Evolutionary conservation across 495 filamentous ascomycete genomes (phyloP).

Genomic region (Pseudevernia furfuracea): DNA sequence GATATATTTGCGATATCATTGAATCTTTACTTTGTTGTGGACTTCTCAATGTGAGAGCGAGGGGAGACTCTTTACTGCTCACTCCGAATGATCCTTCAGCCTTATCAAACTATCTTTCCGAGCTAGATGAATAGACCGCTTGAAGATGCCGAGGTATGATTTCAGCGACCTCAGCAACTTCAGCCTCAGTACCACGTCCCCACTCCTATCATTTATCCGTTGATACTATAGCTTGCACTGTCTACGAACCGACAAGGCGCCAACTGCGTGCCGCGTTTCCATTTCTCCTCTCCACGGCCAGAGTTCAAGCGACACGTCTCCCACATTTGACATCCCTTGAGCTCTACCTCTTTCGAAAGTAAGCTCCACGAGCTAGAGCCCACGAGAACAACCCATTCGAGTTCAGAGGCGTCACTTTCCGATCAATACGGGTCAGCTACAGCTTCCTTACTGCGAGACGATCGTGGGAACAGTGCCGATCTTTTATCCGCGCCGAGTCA

Average conservation of each 20-base stretch:
- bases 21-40: no score
- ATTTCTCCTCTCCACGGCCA: not conserved
- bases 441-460: not conserved
- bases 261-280: not conserved
- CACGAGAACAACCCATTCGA: not conserved
- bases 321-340: not conserved
- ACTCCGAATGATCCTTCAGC: no score
- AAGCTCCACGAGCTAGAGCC: not conserved
- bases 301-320: not conserved
- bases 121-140: no score
- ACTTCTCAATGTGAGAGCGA: no score
- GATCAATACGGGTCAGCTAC: not conserved
- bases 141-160: no score
- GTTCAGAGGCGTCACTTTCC: not conserved
- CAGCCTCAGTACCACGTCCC: not conserved
- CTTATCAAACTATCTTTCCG: no score
- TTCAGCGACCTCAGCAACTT: not conserved
- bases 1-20: not conserved
- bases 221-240: not conserved
- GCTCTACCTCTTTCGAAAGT: not conserved
- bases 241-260: constrained; percentile 1
- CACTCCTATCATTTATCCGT: not conserved
- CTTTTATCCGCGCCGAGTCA: not conserved
- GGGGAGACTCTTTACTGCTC: not conserved
- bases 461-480: not conserved